Evolutionary conservation across 208 protist species (phyloP), one percentile per base, ranked within the genome.

Genomic region (Porcisia deanei): DNA sequence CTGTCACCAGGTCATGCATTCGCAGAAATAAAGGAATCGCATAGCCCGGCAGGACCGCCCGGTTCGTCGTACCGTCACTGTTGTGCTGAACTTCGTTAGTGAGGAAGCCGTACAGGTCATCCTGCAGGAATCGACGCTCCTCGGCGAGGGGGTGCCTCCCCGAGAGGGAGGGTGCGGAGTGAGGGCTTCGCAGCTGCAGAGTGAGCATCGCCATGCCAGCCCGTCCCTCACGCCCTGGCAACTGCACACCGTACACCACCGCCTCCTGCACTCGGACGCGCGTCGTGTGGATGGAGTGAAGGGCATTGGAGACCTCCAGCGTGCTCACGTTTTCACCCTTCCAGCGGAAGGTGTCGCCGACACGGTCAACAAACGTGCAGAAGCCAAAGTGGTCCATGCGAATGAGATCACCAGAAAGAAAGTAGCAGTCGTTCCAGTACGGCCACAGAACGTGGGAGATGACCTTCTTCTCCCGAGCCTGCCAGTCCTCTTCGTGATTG

Each of bases 281-380:
- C 22, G 52, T n/a, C 30, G 82, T 79, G 37, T 70, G 55, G 43
- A 86, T 57, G 20, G 77, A 77, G 58, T 82, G 86, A 9, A 93
- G 54, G 9, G 75, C 87, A 41, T 91, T 85, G 61, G 80, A 79
- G 37, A 96, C 90, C 70, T 96, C 87, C 37, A 85, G 73, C 34
- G 92, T 96, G 67, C 81, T 86, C 22, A 94, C 92, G 71, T 94
- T 96, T 77, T 96, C 92, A 20, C 92, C 90, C 65, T 94, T 93
- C 87, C 89, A 96, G 57, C 92, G 87, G 63, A 89, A 96, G 49
- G 90, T 94, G 47, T 96, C 92, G 20, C 92, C 92, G 45, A 93
- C 74, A 57, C 92, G 79, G 76, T 96, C 92, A 25, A 94, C 85
- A 64, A 94, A 96, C 47, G 79, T 88, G 63, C 83, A 85, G 72